These are phyloP conservation scores for Claviceps africana DNA, from an alignment of 2,329 filamentous ascomycete genomes.

Conservation along the genomic window DNA sequence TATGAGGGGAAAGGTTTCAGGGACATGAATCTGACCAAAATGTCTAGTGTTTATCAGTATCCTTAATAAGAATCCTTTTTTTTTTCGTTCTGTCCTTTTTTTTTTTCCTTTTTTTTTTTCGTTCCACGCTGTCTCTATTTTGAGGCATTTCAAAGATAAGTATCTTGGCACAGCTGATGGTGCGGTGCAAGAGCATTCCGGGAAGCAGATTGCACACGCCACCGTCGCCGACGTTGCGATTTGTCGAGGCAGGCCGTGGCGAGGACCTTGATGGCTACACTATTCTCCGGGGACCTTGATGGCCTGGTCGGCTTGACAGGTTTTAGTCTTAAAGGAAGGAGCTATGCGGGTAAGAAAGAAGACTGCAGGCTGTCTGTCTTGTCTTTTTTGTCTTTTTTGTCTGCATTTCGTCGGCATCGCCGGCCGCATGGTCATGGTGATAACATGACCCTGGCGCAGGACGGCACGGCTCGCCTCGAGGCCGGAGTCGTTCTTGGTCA, in stretches of 20 bases:
- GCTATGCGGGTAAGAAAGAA: no score
- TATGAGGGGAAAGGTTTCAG: conserved; percentile 17
- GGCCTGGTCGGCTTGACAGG: background rate
- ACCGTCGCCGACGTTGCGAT: background rate
- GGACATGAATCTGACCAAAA: conserved; percentile 13
- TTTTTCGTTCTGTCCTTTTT: conserved; percentile 3
- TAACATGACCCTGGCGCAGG: background rate
- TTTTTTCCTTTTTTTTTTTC: background rate
- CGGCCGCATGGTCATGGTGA: background rate
- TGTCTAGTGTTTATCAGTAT: conserved; percentile 15
- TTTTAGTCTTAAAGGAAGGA: background rate
- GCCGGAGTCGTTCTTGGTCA: background rate
- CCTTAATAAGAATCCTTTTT: conserved; percentile 16
- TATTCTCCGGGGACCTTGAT: background rate
- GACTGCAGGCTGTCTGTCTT: no score
- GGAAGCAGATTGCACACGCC: no score
- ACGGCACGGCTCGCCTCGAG: background rate
- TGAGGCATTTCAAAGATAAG: no score
- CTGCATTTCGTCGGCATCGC: background rate
- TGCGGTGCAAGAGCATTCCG: no score
- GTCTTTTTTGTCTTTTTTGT: background rate
- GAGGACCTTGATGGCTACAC: conserved; percentile 1
- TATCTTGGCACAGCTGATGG: no score
- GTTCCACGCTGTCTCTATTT: background rate
- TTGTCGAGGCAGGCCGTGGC: background rate